Conservation (phyloP, 2,329 filamentous ascomycete species). For the Keithomyces neogunnii region DNA sequence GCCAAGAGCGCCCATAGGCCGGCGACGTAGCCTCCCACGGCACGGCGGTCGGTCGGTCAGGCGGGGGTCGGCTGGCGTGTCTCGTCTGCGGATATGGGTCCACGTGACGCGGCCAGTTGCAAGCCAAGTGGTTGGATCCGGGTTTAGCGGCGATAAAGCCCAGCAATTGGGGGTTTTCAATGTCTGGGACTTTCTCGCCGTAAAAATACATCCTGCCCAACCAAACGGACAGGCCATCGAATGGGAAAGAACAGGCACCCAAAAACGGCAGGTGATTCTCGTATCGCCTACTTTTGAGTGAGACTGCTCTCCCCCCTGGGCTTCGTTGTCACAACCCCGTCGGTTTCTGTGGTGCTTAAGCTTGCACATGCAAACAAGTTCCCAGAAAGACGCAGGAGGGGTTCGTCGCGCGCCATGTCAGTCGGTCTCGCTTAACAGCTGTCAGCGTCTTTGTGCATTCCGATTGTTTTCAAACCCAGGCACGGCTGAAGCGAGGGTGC, state of each 20-base stretch:
- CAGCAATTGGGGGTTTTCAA: neutral
- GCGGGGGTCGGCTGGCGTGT: too few relatives aligned
- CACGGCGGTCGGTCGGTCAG: too few relatives aligned
- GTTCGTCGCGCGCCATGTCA: neutral
- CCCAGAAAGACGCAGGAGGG: neutral
- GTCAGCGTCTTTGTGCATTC: neutral
- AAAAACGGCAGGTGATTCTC: neutral
- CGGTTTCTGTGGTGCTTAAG: too few relatives aligned
- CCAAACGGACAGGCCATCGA: neutral
- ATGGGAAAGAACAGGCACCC: neutral
- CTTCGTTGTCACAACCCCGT: neutral
- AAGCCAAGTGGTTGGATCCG: neutral
- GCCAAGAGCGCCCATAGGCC: too few relatives aligned
- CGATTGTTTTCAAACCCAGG: neutral
- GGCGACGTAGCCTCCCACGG: too few relatives aligned
- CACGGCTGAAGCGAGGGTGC: neutral
- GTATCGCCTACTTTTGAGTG: neutral
- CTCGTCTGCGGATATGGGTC: neutral
- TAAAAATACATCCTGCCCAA: neutral
- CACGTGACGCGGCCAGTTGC: slow-evolving; percentile 6
- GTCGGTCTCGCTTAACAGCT: neutral
- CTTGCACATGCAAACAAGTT: neutral
- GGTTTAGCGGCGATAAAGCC: slow-evolving; percentile 9
- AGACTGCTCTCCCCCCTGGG: neutral
- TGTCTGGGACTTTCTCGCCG: neutral